Percentiles rank a stretch among this genome's conserved stretches.
These are phyloP conservation scores for Suhomyces xylopsoci DNA, from an alignment of 805 yeast genomes.

Conservation along the genomic window DNA sequence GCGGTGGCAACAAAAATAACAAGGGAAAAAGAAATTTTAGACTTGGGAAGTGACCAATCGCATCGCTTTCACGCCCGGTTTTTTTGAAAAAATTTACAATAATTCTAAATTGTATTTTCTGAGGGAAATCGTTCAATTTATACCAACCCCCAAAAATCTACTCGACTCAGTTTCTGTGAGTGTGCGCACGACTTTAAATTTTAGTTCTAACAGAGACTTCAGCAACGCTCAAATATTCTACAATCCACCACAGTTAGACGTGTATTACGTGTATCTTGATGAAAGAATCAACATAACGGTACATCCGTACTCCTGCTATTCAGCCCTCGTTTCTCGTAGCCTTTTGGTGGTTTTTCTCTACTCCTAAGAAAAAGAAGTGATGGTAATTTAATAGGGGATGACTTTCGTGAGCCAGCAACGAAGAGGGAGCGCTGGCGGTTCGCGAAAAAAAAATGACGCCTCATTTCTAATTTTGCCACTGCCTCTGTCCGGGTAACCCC, in stretches of 20 bases:
- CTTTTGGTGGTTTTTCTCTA: neutral
- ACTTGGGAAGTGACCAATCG: slow-evolving; percentile 8
- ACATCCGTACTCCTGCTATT: neutral
- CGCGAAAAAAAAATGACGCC: neutral
- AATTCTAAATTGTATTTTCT: neutral
- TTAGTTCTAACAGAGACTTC: neutral
- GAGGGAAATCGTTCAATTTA: slow-evolving; percentile 9
- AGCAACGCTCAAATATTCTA: neutral
- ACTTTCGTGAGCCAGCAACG: neutral
- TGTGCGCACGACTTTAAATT: slow-evolving; percentile 6
- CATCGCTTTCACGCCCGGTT: slow-evolving; percentile 6
- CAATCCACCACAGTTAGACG: neutral
- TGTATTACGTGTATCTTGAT: neutral
- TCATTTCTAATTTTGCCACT: neutral
- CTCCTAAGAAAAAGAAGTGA: neutral
- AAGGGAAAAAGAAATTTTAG: slow-evolving; percentile 2
- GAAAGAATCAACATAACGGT: neutral
- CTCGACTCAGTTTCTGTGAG: slow-evolving; percentile 2
- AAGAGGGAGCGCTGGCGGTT: neutral
- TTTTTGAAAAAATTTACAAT: neutral
- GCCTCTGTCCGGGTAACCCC: neutral
- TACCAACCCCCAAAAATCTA: slow-evolving; percentile 4
- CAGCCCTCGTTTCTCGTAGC: neutral
- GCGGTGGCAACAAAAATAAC: slow-evolving; percentile 1
- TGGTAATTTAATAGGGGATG: neutral